A percentile compares a stretch with the other conserved stretches of the same genome.
These are phyloP conservation scores for Linanthus parryae DNA, from an alignment of 148 eudicot genomes.

Conservation along the genomic window DNA sequence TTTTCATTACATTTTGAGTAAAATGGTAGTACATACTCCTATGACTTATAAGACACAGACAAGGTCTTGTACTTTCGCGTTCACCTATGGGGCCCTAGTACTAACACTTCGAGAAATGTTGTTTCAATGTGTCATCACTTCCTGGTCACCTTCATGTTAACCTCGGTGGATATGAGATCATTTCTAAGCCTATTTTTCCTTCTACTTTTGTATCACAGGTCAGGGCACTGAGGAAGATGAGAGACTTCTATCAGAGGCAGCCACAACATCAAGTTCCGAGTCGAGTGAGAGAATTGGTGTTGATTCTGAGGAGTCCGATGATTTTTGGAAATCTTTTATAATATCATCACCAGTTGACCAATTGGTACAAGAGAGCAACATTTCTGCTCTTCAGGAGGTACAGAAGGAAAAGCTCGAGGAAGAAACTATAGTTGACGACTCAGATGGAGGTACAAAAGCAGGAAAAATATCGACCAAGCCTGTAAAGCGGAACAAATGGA, in stretches of 20 bases:
- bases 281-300: conserved; percentile 22
- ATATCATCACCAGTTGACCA: conserved; percentile 20
- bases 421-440: conserved; percentile 31
- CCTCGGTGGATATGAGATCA: too few species aligned
- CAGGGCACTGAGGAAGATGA: conserved; percentile 23
- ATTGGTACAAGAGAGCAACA: conserved; percentile 17
- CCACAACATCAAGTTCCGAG: conserved; percentile 27
- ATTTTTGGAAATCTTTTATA: conserved; percentile 42
- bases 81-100: too few species aligned
- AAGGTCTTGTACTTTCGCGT: too few species aligned
- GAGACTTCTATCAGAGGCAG: conserved; percentile 34
- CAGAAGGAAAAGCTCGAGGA: conserved; percentile 15
- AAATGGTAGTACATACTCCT: too few species aligned
- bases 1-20: too few species aligned
- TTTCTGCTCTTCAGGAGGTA: conserved; percentile 24
- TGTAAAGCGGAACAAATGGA: conserved; percentile 77
- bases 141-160: too few species aligned
- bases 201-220: conserved; percentile 22
- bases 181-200: too few species aligned
- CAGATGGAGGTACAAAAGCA: conserved; percentile 12
- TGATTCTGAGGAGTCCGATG: conserved; percentile 32
- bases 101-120: too few species aligned
- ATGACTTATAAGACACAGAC: too few species aligned
- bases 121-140: too few species aligned
- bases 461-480: conserved; percentile 38